Evolutionary conservation across 768 basidiomycete species (phyloP).

Genomic region (Lyophyllum decastes): DNA sequence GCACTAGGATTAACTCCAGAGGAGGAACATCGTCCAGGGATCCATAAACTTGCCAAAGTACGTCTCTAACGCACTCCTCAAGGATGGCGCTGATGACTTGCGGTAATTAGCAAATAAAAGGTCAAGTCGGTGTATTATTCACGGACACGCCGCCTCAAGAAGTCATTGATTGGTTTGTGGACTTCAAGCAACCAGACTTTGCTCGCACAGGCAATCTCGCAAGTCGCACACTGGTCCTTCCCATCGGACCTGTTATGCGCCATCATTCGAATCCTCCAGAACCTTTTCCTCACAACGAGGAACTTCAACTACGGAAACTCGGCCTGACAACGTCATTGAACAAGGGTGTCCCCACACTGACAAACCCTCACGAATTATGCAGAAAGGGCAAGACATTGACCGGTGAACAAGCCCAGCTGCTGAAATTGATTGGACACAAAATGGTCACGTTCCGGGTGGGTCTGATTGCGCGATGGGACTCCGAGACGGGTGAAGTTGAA

Average conservation of each 20-base stretch:
- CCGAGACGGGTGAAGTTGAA: slow-evolving; percentile 62
- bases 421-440: slow-evolving; percentile 89
- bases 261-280: slow-evolving; percentile 78
- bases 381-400: slow-evolving; percentile 78
- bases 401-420: slow-evolving; percentile 85
- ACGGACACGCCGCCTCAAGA: slow-evolving; percentile 90
- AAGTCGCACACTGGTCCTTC: slow-evolving; percentile 70
- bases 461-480: slow-evolving; percentile 74
- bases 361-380: slow-evolving; percentile 81
- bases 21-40: slow-evolving; percentile 79
- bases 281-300: slow-evolving; percentile 96
- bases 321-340: slow-evolving; percentile 85
- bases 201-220: slow-evolving; percentile 87
- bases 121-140: slow-evolving; percentile 92
- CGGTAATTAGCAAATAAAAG: slow-evolving; percentile 78
- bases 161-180: slow-evolving; percentile 91
- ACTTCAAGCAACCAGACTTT: slow-evolving; percentile 89
- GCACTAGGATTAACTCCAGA: slow-evolving; percentile 87
- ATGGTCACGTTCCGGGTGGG: slow-evolving; percentile 84
- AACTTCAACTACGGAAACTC: slow-evolving; percentile 92
- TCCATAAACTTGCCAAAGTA: slow-evolving; percentile 81
- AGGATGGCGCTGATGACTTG: slow-evolving; percentile 5
- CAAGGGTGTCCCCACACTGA: slow-evolving; percentile 84
- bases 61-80: slow-evolving; percentile 19
- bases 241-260: slow-evolving; percentile 84